Conservation (phyloP, 106 monocot species). For the Dendrobium nobile region DNA sequence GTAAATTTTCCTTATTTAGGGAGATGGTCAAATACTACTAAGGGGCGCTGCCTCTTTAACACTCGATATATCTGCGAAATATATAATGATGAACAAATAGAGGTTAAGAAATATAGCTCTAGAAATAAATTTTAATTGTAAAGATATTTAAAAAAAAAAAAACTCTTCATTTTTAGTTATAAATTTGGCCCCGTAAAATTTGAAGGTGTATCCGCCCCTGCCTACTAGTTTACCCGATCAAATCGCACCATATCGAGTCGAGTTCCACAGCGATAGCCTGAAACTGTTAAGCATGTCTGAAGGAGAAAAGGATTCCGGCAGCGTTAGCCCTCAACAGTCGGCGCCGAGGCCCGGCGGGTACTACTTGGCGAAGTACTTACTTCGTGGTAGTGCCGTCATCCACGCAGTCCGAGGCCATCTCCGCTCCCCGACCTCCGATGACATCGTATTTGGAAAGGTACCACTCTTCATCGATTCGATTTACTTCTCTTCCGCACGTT, state of each 20-base stretch:
- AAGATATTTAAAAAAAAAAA: no score
- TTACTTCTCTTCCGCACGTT: neutral
- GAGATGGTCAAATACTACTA: no score
- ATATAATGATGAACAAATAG: no score
- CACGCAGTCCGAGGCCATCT: conserved; percentile 73
- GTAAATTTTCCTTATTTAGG: no score
- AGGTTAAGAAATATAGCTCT: no score
- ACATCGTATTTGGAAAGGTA: conserved; percentile 89
- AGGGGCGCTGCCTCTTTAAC: no score
- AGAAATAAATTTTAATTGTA: no score
- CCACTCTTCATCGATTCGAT: no score
- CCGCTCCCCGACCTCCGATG: conserved; percentile 53
- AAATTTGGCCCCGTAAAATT: no score
- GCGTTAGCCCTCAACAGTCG: conserved; percentile 10
- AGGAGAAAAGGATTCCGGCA: conserved; percentile 22
- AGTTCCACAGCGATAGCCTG: neutral
- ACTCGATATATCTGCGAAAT: no score
- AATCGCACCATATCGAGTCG: neutral
- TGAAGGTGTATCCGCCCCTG: no score
- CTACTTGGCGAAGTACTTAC: conserved; percentile 76
- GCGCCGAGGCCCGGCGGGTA: conserved; percentile 1
- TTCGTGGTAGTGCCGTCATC: conserved; percentile 72
- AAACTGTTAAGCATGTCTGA: neutral
- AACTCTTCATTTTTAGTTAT: no score
- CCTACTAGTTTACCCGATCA: neutral